phyloP scores from a whole-genome alignment of 495 filamentous ascomycete species.

The Durotheca rogersii region DNA sequence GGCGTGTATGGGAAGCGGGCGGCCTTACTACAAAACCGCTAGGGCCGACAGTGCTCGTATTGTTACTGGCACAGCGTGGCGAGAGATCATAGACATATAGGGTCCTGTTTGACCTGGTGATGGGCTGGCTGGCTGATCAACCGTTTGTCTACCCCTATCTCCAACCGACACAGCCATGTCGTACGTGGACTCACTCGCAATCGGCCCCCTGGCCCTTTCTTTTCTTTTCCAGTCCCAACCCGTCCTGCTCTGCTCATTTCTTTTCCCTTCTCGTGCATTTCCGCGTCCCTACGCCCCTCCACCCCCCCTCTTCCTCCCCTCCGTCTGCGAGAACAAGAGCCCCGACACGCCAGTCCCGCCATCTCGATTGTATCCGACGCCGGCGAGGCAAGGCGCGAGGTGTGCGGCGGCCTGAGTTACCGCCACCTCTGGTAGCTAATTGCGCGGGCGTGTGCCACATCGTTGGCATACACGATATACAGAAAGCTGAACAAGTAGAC shows the following conservation, averaged over 20 bases:
- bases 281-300: constrained; percentile 6
- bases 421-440: no score
- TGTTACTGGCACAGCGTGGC: constrained; percentile 7
- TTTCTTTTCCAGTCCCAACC: not conserved
- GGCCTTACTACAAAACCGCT: not conserved
- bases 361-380: not conserved
- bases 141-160: constrained; percentile 16
- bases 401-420: no score
- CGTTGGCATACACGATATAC: no score
- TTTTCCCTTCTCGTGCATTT: not conserved
- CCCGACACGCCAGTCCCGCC: not conserved
- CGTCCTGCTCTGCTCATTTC: not conserved
- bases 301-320: constrained; percentile 1
- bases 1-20: not conserved
- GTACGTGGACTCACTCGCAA: no score
- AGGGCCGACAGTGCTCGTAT: not conserved
- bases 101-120: constrained; percentile 15
- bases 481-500: not conserved
- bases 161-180: not conserved
- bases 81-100: constrained; percentile 3
- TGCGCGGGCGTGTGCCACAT: no score
- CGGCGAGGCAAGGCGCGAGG: not conserved
- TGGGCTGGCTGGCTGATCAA: constrained; percentile 15
- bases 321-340: no score
- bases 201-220: no score